Evolutionary conservation across 2,329 filamentous ascomycete genomes (phyloP).

Genomic region (Magnaporthales sp.): DNA sequence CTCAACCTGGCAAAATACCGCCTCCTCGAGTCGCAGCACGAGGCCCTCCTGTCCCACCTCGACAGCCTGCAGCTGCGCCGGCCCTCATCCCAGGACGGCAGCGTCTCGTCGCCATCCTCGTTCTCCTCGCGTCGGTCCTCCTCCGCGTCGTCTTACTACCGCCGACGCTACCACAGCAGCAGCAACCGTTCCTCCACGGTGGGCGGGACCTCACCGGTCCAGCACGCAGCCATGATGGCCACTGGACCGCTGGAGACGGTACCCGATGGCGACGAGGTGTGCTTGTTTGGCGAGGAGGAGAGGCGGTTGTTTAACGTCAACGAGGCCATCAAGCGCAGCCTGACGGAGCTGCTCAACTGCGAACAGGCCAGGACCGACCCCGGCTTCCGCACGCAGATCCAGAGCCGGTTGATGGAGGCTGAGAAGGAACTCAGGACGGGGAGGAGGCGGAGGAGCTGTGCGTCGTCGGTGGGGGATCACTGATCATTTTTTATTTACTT

Average conservation of each 20-base stretch:
- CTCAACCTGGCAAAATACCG: conserved; percentile 46
- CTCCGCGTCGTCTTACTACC: conserved; percentile 6
- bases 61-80: conserved; percentile 37
- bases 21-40: conserved; percentile 43
- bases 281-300: conserved; percentile 32
- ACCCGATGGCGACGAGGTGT: conserved; percentile 38
- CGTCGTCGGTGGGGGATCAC: background rate
- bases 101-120: conserved; percentile 10
- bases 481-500: background rate
- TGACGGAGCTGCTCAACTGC: conserved; percentile 55
- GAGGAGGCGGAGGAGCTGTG: conserved; percentile 34
- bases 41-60: conserved; percentile 41
- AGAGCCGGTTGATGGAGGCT: conserved; percentile 50
- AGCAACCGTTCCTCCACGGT: conserved; percentile 13
- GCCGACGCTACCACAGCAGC: conserved; percentile 12
- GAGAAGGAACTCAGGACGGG: conserved; percentile 49
- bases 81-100: conserved; percentile 44
- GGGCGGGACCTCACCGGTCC: conserved; percentile 22
- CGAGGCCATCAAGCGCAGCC: conserved; percentile 51
- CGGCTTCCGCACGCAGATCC: conserved; percentile 48
- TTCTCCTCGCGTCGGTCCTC: conserved; percentile 19
- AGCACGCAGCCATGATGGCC: conserved; percentile 6
- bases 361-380: conserved; percentile 41
- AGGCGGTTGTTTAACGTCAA: conserved; percentile 47
- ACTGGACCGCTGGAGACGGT: conserved; percentile 23